A percentile compares a stretch with the other conserved stretches of the same genome.
phyloP scores from a whole-genome alignment of 495 filamentous ascomycete species.

The Penicillium macrosclerotiorum region DNA sequence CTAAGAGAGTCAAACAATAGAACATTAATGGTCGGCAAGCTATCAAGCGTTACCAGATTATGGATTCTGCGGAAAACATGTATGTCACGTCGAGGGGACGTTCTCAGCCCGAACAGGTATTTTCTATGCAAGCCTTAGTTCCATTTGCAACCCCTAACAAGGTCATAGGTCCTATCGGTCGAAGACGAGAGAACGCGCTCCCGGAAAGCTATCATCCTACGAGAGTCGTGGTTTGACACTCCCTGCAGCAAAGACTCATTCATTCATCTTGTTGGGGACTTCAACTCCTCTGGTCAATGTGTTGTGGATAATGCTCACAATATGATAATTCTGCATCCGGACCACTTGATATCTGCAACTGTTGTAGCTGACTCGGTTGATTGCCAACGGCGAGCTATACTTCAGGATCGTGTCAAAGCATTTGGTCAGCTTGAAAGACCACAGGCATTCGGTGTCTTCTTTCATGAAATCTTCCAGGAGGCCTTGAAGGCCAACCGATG shows the following conservation, averaged over 20 bases:
- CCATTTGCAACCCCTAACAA: conserved; percentile 22
- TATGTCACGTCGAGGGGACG: conserved; percentile 63
- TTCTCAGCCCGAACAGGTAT: conserved; percentile 68
- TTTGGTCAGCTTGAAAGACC: conserved; percentile 72
- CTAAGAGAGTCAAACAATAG: conserved; percentile 46
- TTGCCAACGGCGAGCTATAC: conserved; percentile 82
- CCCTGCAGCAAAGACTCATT: conserved; percentile 68
- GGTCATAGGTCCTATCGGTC: conserved; percentile 66
- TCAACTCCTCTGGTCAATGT: conserved; percentile 61
- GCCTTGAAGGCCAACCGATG: conserved; percentile 82
- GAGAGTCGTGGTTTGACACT: conserved; percentile 82
- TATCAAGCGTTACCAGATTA: conserved; percentile 81
- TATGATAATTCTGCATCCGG: conserved; percentile 90
- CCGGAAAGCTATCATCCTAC: conserved; percentile 68
- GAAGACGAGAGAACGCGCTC: conserved; percentile 66
- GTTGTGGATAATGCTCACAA: conserved; percentile 76
- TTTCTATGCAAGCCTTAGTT: neutral
- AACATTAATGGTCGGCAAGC: conserved; percentile 57
- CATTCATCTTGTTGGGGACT: conserved; percentile 83
- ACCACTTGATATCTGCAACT: conserved; percentile 91
- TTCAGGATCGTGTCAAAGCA: conserved; percentile 91
- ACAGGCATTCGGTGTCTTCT: conserved; percentile 82
- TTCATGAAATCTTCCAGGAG: conserved; percentile 93
- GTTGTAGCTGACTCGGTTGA: conserved; percentile 90
- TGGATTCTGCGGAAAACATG: conserved; percentile 62